These are phyloP conservation scores for Lentinula novae-zelandiae DNA, from an alignment of 1,284 basidiomycete species.

Conservation along the genomic window DNA sequence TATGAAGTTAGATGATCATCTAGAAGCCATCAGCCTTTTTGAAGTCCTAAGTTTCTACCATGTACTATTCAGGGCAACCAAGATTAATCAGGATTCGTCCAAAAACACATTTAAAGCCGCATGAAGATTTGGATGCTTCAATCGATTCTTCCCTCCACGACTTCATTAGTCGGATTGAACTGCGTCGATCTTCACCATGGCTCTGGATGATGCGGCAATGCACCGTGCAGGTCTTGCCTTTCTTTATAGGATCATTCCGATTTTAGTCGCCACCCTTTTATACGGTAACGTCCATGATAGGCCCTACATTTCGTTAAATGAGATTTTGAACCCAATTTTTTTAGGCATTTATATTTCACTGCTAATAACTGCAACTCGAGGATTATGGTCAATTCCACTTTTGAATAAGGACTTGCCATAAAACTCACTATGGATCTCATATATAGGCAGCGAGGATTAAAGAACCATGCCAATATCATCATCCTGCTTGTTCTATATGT, in stretches of 20 bases:
- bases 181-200: not conserved
- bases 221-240: constrained; percentile 9
- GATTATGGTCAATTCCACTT: constrained; percentile 1
- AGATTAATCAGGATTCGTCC: no score
- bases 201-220: constrained; percentile 5
- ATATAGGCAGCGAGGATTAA: constrained; percentile 5
- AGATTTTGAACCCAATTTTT: not conserved
- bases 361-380: constrained; percentile 5
- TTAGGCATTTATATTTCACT: constrained; percentile 6
- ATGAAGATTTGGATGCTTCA: not conserved
- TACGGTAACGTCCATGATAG: not conserved
- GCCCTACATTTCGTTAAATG: not conserved
- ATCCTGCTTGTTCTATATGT: constrained; percentile 1
- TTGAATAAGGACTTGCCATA: no score
- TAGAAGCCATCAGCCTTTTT: no score
- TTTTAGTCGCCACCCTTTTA: constrained; percentile 3
- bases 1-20: no score
- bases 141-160: not conserved
- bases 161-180: not conserved
- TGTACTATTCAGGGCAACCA: no score
- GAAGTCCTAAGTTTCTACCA: no score
- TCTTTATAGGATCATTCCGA: constrained; percentile 4
- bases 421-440: no score
- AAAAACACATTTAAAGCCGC: no score
- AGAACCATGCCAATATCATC: not conserved